Percentiles rank a stretch among this genome's conserved stretches.
Conservation (phyloP, 2,329 filamentous ascomycete species). For the Verticillium dahliae region DNA sequence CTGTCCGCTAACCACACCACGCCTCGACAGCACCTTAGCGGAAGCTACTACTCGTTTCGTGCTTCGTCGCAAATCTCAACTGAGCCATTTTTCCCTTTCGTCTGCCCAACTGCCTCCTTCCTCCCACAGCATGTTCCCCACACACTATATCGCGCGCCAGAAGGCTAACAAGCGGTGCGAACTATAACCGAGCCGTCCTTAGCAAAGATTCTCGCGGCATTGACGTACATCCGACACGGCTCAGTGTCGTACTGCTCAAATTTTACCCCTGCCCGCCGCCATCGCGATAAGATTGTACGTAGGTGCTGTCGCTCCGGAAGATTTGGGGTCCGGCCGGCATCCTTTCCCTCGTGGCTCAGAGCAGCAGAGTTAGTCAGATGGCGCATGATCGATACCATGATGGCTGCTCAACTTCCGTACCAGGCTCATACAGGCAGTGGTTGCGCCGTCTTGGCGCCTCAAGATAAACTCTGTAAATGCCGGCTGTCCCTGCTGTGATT, state of each 20-base stretch:
- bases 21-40: not conserved
- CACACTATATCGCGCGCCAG: not conserved
- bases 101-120: not conserved
- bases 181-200: not conserved
- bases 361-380: not conserved
- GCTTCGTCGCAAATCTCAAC: not conserved
- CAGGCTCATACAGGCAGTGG: not conserved
- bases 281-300: not conserved
- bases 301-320: not conserved
- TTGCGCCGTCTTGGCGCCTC: not conserved
- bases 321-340: not conserved
- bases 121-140: not conserved
- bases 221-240: not conserved
- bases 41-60: not conserved
- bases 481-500: not conserved
- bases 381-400: not conserved
- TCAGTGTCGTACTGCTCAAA: not conserved
- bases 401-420: not conserved
- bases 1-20: not conserved
- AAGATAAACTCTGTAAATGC: not conserved
- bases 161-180: not conserved
- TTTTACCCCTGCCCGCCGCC: not conserved
- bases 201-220: too few species aligned
- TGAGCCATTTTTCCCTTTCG: not conserved
- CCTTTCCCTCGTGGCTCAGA: not conserved